Percentiles rank a stretch among this genome's conserved stretches.
These are phyloP conservation scores for Pyrenochaeta sp. DNA, from an alignment of 2,329 filamentous ascomycete genomes.

Conservation along the genomic window DNA sequence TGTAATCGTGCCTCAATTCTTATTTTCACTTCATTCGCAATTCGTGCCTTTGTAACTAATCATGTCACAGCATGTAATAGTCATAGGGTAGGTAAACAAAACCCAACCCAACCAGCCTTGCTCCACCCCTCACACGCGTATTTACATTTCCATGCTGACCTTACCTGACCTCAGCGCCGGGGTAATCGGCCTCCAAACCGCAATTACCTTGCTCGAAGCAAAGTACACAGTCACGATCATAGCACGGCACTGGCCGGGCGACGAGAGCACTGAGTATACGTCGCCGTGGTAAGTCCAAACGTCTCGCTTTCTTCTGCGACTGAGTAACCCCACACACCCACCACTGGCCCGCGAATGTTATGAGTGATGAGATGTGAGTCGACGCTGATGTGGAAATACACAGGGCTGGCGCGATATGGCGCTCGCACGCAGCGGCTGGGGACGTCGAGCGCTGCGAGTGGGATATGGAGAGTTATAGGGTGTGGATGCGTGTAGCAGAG, in stretches of 20 bases:
- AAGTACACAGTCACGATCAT: conserved; percentile 53
- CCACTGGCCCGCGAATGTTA: too few species aligned
- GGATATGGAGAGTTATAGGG: conserved; percentile 53
- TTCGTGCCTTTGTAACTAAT: neutral
- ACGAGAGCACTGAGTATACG: conserved; percentile 52
- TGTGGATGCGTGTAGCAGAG: conserved; percentile 48
- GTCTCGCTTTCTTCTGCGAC: too few species aligned
- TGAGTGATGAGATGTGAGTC: neutral
- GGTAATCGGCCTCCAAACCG: conserved; percentile 56
- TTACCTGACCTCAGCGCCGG: conserved; percentile 48
- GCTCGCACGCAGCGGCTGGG: conserved; percentile 48
- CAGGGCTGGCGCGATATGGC: conserved; percentile 57
- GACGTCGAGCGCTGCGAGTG: conserved; percentile 41
- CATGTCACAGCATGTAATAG: neutral
- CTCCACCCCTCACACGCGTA: too few species aligned
- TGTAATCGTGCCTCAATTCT: too few species aligned
- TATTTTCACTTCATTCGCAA: too few species aligned
- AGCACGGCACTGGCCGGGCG: conserved; percentile 53
- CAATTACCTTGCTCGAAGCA: conserved; percentile 51
- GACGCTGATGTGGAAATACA: neutral
- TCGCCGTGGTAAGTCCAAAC: conserved; percentile 51
- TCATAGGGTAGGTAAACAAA: neutral
- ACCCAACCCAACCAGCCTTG: too few species aligned
- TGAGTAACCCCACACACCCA: too few species aligned
- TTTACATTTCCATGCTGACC: neutral